Percentiles rank a stretch among this genome's conserved stretches.
Conservation (phyloP, 1,139 yeast genomes). For the Scheffersomyces insectosa region DNA sequence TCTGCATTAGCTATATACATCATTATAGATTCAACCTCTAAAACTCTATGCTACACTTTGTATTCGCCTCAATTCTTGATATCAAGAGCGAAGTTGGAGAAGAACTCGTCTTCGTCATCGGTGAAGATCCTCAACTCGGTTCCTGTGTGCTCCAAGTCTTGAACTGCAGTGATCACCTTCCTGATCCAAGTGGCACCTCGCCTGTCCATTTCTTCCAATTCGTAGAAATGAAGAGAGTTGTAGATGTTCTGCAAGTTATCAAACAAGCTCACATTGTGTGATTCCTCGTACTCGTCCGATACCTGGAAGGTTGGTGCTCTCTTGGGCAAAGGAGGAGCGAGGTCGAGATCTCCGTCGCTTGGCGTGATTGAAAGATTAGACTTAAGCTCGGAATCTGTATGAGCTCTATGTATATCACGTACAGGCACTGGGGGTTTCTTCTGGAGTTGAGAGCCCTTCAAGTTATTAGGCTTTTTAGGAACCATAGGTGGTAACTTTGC, state of each 20-base stretch:
- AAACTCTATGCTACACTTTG: neutral
- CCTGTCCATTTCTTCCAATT: slow-evolving; percentile 43
- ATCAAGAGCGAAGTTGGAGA: slow-evolving; percentile 14
- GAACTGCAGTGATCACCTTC: slow-evolving; percentile 38
- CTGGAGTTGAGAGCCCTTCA: slow-evolving; percentile 25
- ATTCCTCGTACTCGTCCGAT: slow-evolving; percentile 1
- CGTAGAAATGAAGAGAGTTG: slow-evolving; percentile 31
- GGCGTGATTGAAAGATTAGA: neutral
- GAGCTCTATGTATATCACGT: slow-evolving; percentile 6
- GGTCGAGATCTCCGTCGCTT: slow-evolving; percentile 2
- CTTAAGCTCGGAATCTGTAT: slow-evolving; percentile 4
- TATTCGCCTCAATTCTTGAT: neutral
- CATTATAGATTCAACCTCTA: neutral
- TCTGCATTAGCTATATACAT: neutral
- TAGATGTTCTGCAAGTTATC: slow-evolving; percentile 17
- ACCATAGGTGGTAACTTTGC: slow-evolving; percentile 37
- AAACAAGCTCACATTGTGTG: slow-evolving; percentile 8
- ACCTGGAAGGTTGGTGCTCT: neutral
- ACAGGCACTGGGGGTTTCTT: slow-evolving; percentile 25
- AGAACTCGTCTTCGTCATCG: slow-evolving; percentile 39
- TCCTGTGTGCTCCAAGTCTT: slow-evolving; percentile 38
- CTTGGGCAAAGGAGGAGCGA: slow-evolving; percentile 3
- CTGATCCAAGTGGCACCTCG: slow-evolving; percentile 52
- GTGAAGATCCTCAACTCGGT: slow-evolving; percentile 37
- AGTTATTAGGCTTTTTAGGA: slow-evolving; percentile 38